A percentile compares a stretch with the other conserved stretches of the same genome.
These are phyloP conservation scores for Sporobolomyces pararoseus DNA, from an alignment of 768 basidiomycete species.

Conservation along the genomic window DNA sequence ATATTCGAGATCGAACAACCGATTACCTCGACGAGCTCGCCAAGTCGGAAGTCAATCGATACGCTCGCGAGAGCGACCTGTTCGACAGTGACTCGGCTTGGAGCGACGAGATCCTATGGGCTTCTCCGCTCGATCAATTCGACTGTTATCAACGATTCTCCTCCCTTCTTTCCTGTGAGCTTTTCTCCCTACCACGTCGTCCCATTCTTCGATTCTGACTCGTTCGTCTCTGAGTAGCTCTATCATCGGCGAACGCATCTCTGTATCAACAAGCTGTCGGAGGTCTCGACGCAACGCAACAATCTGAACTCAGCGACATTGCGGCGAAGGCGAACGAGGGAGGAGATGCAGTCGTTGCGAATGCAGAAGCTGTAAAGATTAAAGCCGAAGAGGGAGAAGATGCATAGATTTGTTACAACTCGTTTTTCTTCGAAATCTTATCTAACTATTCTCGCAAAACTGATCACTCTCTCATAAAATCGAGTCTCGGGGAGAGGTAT, in stretches of 20 bases:
- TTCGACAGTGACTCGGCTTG: conserved; percentile 55
- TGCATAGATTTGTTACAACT: neutral
- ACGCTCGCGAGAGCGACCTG: conserved; percentile 55
- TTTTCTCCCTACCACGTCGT: neutral
- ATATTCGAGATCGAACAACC: conserved; percentile 86
- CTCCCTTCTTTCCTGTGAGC: conserved; percentile 68
- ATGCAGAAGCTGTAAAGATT: neutral
- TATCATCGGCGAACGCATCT: conserved; percentile 19
- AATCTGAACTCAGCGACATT: conserved; percentile 27
- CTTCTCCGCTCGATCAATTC: conserved; percentile 75
- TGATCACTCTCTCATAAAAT: neutral
- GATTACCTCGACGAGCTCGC: conserved; percentile 83
- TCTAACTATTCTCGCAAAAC: neutral
- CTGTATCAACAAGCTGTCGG: conserved; percentile 30
- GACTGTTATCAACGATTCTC: conserved; percentile 76
- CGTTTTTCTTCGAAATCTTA: neutral
- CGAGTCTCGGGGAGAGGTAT: neutral
- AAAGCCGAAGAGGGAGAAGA: conserved; percentile 1
- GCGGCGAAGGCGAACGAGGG: conserved; percentile 38
- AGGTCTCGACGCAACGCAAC: conserved; percentile 19
- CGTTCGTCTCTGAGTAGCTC: neutral
- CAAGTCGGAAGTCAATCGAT: conserved; percentile 73
- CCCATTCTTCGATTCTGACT: neutral
- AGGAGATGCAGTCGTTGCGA: conserved; percentile 33
- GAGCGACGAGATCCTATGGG: conserved; percentile 73